phyloP scores from a whole-genome alignment of 2,329 filamentous ascomycete species.

The Talaromyces sp. region DNA sequence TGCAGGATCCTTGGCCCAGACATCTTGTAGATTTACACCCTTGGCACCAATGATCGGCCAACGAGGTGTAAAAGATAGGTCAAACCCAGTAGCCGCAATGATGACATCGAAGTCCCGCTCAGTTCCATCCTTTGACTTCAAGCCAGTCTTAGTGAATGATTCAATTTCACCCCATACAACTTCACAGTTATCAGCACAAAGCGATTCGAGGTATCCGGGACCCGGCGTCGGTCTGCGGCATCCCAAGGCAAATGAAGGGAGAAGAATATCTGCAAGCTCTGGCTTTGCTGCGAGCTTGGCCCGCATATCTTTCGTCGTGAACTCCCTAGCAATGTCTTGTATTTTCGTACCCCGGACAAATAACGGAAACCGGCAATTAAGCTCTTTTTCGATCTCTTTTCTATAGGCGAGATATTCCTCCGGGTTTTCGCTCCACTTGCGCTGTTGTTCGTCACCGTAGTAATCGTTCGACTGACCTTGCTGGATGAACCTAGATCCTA shows the following conservation, averaged over 20 bases:
- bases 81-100: slow-evolving; percentile 44
- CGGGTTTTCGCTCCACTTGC: slow-evolving; percentile 22
- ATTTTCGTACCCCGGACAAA: slow-evolving; percentile 44
- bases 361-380: slow-evolving; percentile 25
- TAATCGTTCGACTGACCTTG: no score
- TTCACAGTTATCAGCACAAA: slow-evolving; percentile 58
- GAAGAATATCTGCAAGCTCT: slow-evolving; percentile 16
- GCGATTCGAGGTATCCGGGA: slow-evolving; percentile 55
- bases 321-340: slow-evolving; percentile 37
- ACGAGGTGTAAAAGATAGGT: slow-evolving; percentile 42
- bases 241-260: slow-evolving; percentile 8
- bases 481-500: slow-evolving; percentile 9
- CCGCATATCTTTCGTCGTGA: slow-evolving; percentile 22
- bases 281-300: slow-evolving; percentile 13
- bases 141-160: slow-evolving; percentile 39
- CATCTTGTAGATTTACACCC: slow-evolving; percentile 42
- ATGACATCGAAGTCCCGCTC: slow-evolving; percentile 39
- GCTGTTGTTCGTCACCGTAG: slow-evolving; percentile 18
- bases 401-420: slow-evolving; percentile 25
- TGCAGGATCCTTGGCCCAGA: slow-evolving; percentile 33
- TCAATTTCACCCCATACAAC: slow-evolving; percentile 51
- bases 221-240: slow-evolving; percentile 31
- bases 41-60: slow-evolving; percentile 43
- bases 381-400: slow-evolving; percentile 28
- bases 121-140: slow-evolving; percentile 39